A percentile compares a stretch with the other conserved stretches of the same genome.
Conservation (phyloP, 2,329 filamentous ascomycete genomes). For the Zasmidium citrigriseum region DNA sequence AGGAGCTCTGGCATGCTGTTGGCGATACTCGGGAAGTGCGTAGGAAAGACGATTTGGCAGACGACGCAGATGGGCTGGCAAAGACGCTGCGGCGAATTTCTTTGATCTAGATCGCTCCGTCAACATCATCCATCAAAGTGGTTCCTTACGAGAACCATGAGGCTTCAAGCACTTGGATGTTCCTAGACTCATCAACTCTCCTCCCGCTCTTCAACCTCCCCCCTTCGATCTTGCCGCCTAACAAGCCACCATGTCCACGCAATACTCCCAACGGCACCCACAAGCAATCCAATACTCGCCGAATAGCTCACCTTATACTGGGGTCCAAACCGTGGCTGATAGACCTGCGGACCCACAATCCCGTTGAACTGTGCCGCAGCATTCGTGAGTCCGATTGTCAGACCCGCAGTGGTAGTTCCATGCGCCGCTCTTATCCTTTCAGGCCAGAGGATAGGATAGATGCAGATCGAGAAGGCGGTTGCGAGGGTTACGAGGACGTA, state of each 20-base stretch:
- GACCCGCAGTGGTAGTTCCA: slow-evolving; percentile 42
- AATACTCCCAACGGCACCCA: slow-evolving; percentile 27
- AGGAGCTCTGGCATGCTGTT: too few relatives aligned
- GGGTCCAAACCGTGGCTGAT: slow-evolving; percentile 43
- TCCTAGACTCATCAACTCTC: too few relatives aligned
- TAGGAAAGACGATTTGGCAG: too few relatives aligned
- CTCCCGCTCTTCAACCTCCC: neutral
- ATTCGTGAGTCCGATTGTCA: slow-evolving; percentile 43
- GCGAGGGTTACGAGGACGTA: slow-evolving; percentile 45
- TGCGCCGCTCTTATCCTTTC: slow-evolving; percentile 43
- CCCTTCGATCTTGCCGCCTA: slow-evolving; percentile 1
- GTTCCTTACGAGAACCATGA: too few relatives aligned
- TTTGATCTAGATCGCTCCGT: too few relatives aligned
- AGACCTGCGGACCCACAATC: slow-evolving; percentile 45
- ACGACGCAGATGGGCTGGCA: too few relatives aligned
- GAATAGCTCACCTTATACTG: slow-evolving; percentile 42
- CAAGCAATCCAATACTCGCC: slow-evolving; percentile 38
- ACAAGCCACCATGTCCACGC: slow-evolving; percentile 23
- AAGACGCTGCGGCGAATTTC: too few relatives aligned
- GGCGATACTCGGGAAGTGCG: too few relatives aligned
- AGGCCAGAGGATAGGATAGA: slow-evolving; percentile 45
- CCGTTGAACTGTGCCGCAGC: slow-evolving; percentile 39
- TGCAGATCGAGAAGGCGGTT: slow-evolving; percentile 41
- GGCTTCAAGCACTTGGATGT: too few relatives aligned
- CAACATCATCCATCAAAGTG: too few relatives aligned